Evolutionary conservation across 169 alveolate species (phyloP), one percentile per base, ranked within the genome.

Genomic region (Theileria orientalis): DNA sequence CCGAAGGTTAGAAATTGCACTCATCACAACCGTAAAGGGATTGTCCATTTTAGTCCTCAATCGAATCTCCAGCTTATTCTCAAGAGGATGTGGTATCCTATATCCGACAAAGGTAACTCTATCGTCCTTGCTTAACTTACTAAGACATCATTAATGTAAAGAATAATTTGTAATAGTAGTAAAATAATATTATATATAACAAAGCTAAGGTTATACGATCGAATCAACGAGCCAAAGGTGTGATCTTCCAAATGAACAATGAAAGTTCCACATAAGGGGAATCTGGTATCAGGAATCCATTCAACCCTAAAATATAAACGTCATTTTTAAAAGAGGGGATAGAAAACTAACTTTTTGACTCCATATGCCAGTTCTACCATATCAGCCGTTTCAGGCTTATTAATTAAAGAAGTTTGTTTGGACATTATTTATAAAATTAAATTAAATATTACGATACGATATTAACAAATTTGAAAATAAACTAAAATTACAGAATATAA

Each of bases 21-120:
- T 72, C 29, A 80, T 21, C 59, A 80, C 59, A 19, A 72, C 83
- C 0, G 84, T 64, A 21, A 80, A 72, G 27, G 88, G 88, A 41
- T 67, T 72, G 57, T 80, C 83, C 6, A 68, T 73, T 37, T 72
- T 70, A 33, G 78, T 61, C 0, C 83, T 47, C 21, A 80, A 64
- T 19, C 88, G 14, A 13, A 80, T 70, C 44, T 80, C 88, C 27
- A 80, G 76, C 67, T 72, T 70, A 41, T 70, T 72, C 57, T 94
- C 97, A 19, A 95, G 90, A 23, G 98, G 98, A 61, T 95, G 98
- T 7, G 98, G 98, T 35, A 90, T 92, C 47, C 95, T 83, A 84
- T 94, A 93, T 16, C 98, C 98, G 9, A 96, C 97, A 74, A 94
- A 95, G 46, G 92, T 90, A 32, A 94, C 96, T 14, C 92, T 84